Base-by-base conservation (phyloP, 768 basidiomycete species). In the Tylopilus balloui region DNA sequence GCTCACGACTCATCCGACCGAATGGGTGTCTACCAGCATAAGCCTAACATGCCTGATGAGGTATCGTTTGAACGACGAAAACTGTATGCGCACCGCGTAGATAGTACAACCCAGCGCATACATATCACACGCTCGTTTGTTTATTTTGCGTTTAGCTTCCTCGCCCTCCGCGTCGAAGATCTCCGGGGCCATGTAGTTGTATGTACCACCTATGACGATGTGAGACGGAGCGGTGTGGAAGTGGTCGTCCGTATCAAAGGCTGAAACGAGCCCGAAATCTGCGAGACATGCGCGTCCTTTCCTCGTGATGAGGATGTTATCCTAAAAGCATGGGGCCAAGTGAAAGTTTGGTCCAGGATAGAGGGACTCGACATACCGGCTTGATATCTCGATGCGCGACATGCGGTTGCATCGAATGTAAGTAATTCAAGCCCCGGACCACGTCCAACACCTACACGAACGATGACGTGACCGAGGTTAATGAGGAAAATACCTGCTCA, bases 231-330 rank as follows among this genome's bases (percentile, higher is more conserved):
- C 43, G 4, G 56, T 53, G n/a, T 29, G 51, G 8, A 57, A 43
- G 12, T 39, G 40, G 13, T 55, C 48, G 35, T 55, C 47, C 1
- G 41, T 39, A 44, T 62, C 60, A 20, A 61, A 63, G 20, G 48
- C 34, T 0, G 55, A 60, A 9, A 14, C 51, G 20, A 79, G 62
- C 14, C 78, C 78, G 45, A 79, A 79, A 55, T 79, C 78, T 23
- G 77, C 72, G 4, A 79, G 64, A 46, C 75, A 77, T 11, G 78
- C 78, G 21, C 64, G 62, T 13, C 68, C 68, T 12, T 64, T 52
- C 5, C 55, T 62, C 6, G 72, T 73, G 15, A 79, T 67, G 19
- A 79, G 68, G 39, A 80, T 73, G 48, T 79, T 79, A 13, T 68
- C 71, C 77, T 77, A 48, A 2, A 19, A 25, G 31, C 10, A 58